Evolutionary conservation across 108 stramenopile genomes (phyloP), one percentile per base, ranked within the genome.

Genomic region (Cyclotella baltica): DNA sequence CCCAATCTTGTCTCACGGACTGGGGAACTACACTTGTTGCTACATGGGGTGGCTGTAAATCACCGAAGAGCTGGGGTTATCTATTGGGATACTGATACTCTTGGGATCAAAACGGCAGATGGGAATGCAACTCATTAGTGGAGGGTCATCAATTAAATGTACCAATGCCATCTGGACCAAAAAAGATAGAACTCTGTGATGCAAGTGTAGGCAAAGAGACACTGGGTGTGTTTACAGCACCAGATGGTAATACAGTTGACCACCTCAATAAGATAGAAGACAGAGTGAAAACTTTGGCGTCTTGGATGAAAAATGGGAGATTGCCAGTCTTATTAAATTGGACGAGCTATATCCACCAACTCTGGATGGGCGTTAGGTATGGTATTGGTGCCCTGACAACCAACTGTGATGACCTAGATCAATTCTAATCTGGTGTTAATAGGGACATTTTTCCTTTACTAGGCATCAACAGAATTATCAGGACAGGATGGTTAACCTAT

Each of bases 321-420:
- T 38, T 78, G 9, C 77, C 77, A 0, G 29, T 69, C 0, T 35
- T 34, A 18, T 62, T 57, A 1, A 57, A 25, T 1, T 78, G 77
- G 77, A 27, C 52, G 16, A 61, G 68, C 50, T 70, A 70, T 67
- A 70, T n/a, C 4, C 4, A 30, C 33, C 77, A 78, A 56, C 69
- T 78, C 0, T 78, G 70, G 77, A n/a, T 67, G 4, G 69, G 62
- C 0, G 0, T 78, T 0, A 51, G 63, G 30, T 78, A 70, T 37
- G 77, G 77, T 4, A 29, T 78, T 9, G 70, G 77, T 0, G 46
- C 62, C 1, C 37, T 64, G 8, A 30, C 77, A n/a, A 61, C 69
- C 2, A 19, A 38, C 0, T 1, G 43, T 0, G 35, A 20, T 6
- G 50, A 30, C 0, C n/a, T 61, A 0, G 1, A 52, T 0, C n/a